Conservation (phyloP, 345 rosid genomes). For the Citrus medica region DNA sequence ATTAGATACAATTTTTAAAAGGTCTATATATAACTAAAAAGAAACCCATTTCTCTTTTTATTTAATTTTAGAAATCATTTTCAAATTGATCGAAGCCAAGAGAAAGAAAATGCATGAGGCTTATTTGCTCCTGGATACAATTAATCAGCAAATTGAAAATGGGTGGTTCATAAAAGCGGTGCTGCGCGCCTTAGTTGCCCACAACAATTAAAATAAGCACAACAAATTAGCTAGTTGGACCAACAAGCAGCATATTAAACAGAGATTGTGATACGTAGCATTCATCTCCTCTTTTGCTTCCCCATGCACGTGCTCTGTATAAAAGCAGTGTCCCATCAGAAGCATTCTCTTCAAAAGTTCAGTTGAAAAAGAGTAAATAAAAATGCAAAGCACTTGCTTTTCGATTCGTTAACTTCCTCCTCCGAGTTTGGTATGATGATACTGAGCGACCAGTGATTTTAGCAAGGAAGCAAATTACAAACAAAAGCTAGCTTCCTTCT, state of each 20-base stretch:
- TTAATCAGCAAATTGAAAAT: too few relatives aligned
- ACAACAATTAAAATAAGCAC: constrained; percentile 2
- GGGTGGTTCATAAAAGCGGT: neutral
- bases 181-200: neutral
- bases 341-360: constrained; percentile 17
- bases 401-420: constrained; percentile 4
- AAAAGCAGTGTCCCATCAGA: neutral
- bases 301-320: constrained; percentile 24
- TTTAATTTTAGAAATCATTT: too few relatives aligned
- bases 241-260: neutral
- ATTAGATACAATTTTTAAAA: too few relatives aligned
- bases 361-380: neutral
- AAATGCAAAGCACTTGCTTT: constrained; percentile 4
- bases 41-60: too few relatives aligned
- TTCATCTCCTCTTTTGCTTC: constrained; percentile 1
- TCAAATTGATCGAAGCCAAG: too few relatives aligned
- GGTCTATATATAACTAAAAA: too few relatives aligned
- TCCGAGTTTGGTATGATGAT: neutral
- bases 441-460: too few relatives aligned
- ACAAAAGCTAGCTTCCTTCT: too few relatives aligned
- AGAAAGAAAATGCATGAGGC: too few relatives aligned
- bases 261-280: neutral
- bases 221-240: constrained; percentile 8
- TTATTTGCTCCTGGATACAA: neutral
- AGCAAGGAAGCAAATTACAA: neutral